phyloP scores from a whole-genome alignment of 257 asterid species.

The Solanum rostratum region DNA sequence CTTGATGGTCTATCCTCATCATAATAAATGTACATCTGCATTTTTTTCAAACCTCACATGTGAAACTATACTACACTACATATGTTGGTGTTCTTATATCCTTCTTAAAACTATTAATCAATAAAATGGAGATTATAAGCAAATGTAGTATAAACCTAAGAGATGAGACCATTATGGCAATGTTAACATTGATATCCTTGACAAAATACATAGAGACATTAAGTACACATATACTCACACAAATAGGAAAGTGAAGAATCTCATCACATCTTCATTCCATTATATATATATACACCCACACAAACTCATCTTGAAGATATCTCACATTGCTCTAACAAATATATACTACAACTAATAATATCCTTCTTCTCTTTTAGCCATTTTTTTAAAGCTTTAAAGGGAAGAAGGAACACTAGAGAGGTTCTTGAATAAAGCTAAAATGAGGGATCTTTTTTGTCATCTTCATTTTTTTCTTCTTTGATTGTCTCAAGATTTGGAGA shows the following conservation, averaged over 20 bases:
- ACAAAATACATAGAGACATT: neutral
- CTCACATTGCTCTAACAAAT: neutral
- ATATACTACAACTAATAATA: neutral
- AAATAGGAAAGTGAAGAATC: neutral
- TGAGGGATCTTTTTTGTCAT: neutral
- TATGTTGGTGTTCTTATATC: neutral
- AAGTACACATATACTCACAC: neutral
- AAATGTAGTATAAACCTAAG: no score
- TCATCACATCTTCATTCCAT: neutral
- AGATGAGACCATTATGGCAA: neutral
- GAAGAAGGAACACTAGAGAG: neutral
- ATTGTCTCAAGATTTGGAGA: constrained; percentile 41
- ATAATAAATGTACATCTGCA: neutral
- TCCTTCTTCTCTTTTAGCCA: neutral
- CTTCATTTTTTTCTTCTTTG: constrained; percentile 20
- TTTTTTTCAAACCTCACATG: rapidly evolving
- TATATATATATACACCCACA: neutral
- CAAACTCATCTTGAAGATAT: neutral
- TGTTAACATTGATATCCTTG: neutral
- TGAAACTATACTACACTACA: neutral
- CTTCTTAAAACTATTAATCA: neutral
- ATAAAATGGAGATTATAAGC: neutral
- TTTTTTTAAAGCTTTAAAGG: neutral
- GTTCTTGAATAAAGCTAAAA: neutral
- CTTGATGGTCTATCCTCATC: rapidly evolving